Conservation (phyloP, 2,329 filamentous ascomycete species). For the Sphaerostilbella broomeana region DNA sequence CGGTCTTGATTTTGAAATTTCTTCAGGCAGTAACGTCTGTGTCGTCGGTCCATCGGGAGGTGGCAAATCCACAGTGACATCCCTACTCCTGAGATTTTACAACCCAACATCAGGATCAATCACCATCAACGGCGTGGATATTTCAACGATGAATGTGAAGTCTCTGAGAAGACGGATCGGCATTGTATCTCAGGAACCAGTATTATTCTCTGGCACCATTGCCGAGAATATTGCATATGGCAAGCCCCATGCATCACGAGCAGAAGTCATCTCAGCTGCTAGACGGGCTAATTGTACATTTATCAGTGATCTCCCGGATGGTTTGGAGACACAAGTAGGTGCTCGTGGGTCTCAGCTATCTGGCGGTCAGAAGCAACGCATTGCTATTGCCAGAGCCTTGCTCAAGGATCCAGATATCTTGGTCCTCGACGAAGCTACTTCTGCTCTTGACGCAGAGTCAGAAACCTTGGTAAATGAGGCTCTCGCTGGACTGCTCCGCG, state of each 20-base stretch:
- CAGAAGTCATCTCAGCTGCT: slow-evolving; percentile 80
- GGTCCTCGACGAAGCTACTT: slow-evolving; percentile 94
- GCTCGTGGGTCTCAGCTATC: slow-evolving; percentile 88
- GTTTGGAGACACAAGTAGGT: slow-evolving; percentile 88
- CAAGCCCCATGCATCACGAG: slow-evolving; percentile 66
- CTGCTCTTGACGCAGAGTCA: slow-evolving; percentile 89
- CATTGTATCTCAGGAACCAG: slow-evolving; percentile 91
- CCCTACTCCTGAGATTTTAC: slow-evolving; percentile 88
- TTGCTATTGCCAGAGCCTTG: slow-evolving; percentile 89
- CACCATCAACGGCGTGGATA: slow-evolving; percentile 76
- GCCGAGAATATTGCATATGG: slow-evolving; percentile 87
- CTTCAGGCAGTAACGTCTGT: slow-evolving; percentile 88
- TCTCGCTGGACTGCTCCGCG: slow-evolving; percentile 69
- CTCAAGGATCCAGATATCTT: slow-evolving; percentile 96
- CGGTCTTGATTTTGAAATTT: slow-evolving; percentile 81
- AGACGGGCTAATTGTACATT: slow-evolving; percentile 93
- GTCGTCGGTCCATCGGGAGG: slow-evolving; percentile 95
- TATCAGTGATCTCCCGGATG: slow-evolving; percentile 93
- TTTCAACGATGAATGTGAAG: slow-evolving; percentile 84
- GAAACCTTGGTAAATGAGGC: slow-evolving; percentile 95
- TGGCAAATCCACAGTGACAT: slow-evolving; percentile 92
- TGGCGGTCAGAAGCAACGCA: slow-evolving; percentile 94
- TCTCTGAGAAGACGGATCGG: slow-evolving; percentile 87
- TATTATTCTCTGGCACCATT: slow-evolving; percentile 79
- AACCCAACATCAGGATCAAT: slow-evolving; percentile 71